These are phyloP conservation scores for Endoconidiophora laricicola DNA, from an alignment of 2,329 filamentous ascomycete species.

Conservation along the genomic window DNA sequence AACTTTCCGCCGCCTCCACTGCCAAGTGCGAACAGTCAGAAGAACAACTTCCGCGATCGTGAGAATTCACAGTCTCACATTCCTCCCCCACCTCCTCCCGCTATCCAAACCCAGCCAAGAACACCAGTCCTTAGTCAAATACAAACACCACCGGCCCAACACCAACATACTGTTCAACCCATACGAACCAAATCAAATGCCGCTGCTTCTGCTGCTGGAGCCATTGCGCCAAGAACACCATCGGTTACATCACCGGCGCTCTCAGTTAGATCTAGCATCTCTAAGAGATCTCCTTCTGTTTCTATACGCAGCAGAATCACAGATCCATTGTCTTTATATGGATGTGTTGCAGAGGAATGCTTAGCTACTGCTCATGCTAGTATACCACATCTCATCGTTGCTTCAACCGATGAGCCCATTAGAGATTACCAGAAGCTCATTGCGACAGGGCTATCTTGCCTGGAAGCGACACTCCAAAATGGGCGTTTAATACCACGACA, in stretches of 20 bases:
- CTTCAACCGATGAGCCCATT: constrained; percentile 29
- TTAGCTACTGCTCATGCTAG: constrained; percentile 43
- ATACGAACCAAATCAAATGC: constrained; percentile 21
- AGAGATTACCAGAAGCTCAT: constrained; percentile 53
- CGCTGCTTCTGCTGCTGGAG: not conserved
- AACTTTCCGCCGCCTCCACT: constrained; percentile 7
- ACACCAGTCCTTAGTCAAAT: constrained; percentile 8
- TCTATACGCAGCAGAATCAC: constrained; percentile 26
- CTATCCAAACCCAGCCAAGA: constrained; percentile 13
- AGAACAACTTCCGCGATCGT: not conserved
- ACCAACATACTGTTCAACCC: constrained; percentile 16
- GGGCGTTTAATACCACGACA: constrained; percentile 43
- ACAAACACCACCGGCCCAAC: constrained; percentile 13
- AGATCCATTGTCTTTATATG: constrained; percentile 42
- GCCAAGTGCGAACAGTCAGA: not conserved
- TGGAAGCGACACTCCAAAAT: constrained; percentile 51
- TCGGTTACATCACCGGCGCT: constrained; percentile 27
- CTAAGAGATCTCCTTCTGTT: constrained; percentile 27
- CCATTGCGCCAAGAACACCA: constrained; percentile 17
- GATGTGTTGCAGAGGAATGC: constrained; percentile 62
- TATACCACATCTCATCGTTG: constrained; percentile 31
- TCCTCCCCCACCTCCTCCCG: constrained; percentile 17
- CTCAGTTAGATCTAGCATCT: constrained; percentile 24
- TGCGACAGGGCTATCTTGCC: constrained; percentile 53
- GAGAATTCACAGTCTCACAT: constrained; percentile 12